phyloP scores from a whole-genome alignment of 805 yeast species.

The Clavispora santaluciae region DNA sequence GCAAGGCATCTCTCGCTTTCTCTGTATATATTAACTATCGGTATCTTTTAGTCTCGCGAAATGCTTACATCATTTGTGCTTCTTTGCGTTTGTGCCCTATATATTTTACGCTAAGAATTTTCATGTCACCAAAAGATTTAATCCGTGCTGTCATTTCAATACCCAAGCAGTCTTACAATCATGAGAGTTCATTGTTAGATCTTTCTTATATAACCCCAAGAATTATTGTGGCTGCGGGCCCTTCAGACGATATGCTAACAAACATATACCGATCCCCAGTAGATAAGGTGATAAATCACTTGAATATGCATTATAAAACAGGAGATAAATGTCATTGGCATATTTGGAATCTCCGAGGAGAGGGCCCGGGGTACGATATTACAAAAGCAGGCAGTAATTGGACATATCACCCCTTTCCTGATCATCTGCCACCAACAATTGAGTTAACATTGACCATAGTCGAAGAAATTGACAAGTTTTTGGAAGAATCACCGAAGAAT shows the following conservation, averaged over 20 bases:
- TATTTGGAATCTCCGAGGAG: slow-evolving; percentile 68
- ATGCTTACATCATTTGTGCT: slow-evolving; percentile 10
- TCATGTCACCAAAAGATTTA: slow-evolving; percentile 10
- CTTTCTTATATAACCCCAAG: slow-evolving; percentile 61
- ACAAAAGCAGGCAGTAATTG: slow-evolving; percentile 7
- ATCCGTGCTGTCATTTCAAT: slow-evolving; percentile 18
- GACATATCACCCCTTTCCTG: slow-evolving; percentile 54
- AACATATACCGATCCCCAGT: slow-evolving; percentile 46
- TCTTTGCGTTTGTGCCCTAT: background rate
- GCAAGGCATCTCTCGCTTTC: background rate
- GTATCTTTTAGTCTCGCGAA: background rate
- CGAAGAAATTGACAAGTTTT: slow-evolving; percentile 40
- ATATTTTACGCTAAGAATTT: background rate
- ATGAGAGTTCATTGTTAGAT: slow-evolving; percentile 42
- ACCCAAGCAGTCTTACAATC: slow-evolving; percentile 20
- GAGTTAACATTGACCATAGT: slow-evolving; percentile 41
- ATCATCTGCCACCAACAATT: slow-evolving; percentile 75
- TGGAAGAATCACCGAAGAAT: slow-evolving; percentile 28
- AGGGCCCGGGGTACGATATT: slow-evolving; percentile 31
- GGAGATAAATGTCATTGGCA: slow-evolving; percentile 57
- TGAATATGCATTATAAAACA: slow-evolving; percentile 37
- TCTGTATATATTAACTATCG: slow-evolving; percentile 2
- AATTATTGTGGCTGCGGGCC: slow-evolving; percentile 73
- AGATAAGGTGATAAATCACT: slow-evolving; percentile 39
- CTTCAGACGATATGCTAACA: slow-evolving; percentile 44